phyloP scores from a whole-genome alignment of 75 land plant species.

The Pinus tabuliformis region DNA sequence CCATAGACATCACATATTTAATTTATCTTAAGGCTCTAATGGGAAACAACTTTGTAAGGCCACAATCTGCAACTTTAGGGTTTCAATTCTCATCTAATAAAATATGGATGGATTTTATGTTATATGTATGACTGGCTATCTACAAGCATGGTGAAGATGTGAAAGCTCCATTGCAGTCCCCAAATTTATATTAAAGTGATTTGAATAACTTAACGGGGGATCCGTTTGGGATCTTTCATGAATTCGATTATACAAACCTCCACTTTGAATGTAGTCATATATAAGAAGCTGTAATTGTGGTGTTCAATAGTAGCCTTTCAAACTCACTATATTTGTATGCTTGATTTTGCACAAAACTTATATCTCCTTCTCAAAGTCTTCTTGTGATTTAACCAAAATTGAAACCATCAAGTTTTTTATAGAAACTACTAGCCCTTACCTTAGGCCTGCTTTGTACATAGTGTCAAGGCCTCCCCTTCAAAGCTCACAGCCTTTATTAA shows the following conservation, averaged over 20 bases:
- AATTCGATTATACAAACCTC: slow-evolving; percentile 71
- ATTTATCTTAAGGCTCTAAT: slow-evolving; percentile 68
- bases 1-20: slow-evolving; percentile 87
- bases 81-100: slow-evolving; percentile 17
- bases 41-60: slow-evolving; percentile 51
- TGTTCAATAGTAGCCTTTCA: slow-evolving; percentile 97
- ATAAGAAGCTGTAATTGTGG: slow-evolving; percentile 88
- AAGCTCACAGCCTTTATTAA: slow-evolving; percentile 37
- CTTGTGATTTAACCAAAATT: slow-evolving; percentile 72
- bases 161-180: slow-evolving; percentile 28
- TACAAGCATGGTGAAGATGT: slow-evolving; percentile 42
- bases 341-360: slow-evolving; percentile 56
- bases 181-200: slow-evolving; percentile 48
- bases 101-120: slow-evolving; percentile 38
- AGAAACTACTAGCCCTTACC: slow-evolving; percentile 28
- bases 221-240: slow-evolving; percentile 43
- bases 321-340: slow-evolving; percentile 68
- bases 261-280: slow-evolving; percentile 78
- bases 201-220: slow-evolving; percentile 53
- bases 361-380: slow-evolving; percentile 83
- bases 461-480: slow-evolving; percentile 44
- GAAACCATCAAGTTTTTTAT: slow-evolving; percentile 54
- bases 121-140: slow-evolving; percentile 32
- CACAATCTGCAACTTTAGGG: slow-evolving; percentile 26
- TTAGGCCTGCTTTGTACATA: slow-evolving; percentile 29